Evolutionary conservation across 2,329 filamentous ascomycete species (phyloP).

Genomic region (Fusarium austroafricanum): DNA sequence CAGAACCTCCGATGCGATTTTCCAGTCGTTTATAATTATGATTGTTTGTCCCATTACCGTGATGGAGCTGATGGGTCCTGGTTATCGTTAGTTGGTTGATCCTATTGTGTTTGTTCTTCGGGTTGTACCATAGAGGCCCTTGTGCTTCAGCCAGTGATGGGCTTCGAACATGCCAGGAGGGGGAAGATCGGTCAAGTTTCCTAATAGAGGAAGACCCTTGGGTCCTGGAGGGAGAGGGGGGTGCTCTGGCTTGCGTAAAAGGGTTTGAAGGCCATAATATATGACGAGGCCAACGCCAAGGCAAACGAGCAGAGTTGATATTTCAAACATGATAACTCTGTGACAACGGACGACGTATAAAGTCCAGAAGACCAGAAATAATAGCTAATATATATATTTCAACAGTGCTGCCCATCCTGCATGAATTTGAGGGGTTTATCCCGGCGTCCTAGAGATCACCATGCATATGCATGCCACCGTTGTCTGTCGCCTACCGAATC

Average conservation of each 20-base stretch:
- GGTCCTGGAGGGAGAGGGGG: constrained; percentile 30
- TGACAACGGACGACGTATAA: too few species aligned
- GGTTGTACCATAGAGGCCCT: constrained; percentile 25
- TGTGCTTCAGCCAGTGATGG: constrained; percentile 38
- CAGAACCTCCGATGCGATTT: constrained; percentile 54
- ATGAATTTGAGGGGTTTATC: not conserved
- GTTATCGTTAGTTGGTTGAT: not conserved
- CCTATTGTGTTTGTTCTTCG: not conserved
- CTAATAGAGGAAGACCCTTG: constrained; percentile 27
- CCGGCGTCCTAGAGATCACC: too few species aligned
- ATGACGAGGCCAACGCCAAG: not conserved
- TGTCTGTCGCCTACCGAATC: not conserved
- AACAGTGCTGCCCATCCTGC: not conserved
- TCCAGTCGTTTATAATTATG: constrained; percentile 54
- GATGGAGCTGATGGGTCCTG: constrained; percentile 59
- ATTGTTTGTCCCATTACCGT: constrained; percentile 55
- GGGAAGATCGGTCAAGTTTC: constrained; percentile 32
- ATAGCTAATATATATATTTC: not conserved
- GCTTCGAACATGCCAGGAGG: constrained; percentile 13
- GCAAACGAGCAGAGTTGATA: not conserved
- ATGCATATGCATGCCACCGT: not conserved
- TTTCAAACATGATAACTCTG: not conserved
- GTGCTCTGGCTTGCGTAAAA: not conserved
- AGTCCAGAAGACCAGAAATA: not conserved
- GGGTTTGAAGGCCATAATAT: not conserved